Evolutionary conservation across 768 basidiomycete species (phyloP).

Genomic region (Infundibulicybe gibba): DNA sequence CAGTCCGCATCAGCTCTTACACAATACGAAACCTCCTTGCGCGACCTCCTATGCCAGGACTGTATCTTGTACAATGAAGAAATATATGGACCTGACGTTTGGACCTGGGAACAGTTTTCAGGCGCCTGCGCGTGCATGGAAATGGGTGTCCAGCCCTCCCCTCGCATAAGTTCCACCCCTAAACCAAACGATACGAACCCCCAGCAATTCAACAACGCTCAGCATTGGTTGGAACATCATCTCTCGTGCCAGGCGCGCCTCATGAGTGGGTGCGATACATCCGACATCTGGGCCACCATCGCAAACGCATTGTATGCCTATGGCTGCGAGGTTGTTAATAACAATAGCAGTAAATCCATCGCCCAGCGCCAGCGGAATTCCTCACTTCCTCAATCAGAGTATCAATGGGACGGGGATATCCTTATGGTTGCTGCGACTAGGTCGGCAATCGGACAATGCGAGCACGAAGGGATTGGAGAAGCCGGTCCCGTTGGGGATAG

Average conservation of each 20-base stretch:
- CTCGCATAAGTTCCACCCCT: no score
- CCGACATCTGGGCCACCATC: constrained; percentile 42
- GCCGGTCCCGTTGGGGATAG: constrained; percentile 2
- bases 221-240: constrained; percentile 43
- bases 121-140: constrained; percentile 43
- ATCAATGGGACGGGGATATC: constrained; percentile 6
- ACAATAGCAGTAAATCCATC: constrained; percentile 2
- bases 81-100: constrained; percentile 49
- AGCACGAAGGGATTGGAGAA: neutral
- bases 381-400: no score
- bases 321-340: constrained; percentile 30
- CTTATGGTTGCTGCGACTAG: constrained; percentile 12
- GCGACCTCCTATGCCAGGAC: constrained; percentile 41
- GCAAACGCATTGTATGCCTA: constrained; percentile 35
- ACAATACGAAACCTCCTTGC: constrained; percentile 35
- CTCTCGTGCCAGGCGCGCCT: constrained; percentile 34
- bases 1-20: constrained; percentile 39
- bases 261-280: constrained; percentile 5
- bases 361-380: neutral
- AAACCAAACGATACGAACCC: constrained; percentile 5
- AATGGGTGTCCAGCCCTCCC: neutral
- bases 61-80: constrained; percentile 50
- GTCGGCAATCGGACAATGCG: constrained; percentile 6
- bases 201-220: constrained; percentile 33
- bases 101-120: constrained; percentile 50